Evolutionary conservation across 345 rosid species (phyloP).

Genomic region (Punica granatum): DNA sequence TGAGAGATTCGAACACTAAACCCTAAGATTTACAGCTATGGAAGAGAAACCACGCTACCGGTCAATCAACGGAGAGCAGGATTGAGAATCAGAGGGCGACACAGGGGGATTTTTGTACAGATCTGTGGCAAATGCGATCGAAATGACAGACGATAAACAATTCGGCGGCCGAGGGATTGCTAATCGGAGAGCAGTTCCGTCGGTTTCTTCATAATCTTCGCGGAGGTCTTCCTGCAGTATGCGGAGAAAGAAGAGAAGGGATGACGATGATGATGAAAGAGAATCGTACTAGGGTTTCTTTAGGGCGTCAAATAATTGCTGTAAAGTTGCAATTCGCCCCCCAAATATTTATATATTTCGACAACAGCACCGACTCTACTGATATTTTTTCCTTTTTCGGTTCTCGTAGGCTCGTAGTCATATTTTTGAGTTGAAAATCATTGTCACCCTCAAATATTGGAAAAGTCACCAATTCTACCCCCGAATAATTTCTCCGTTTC

Average conservation of each 20-base stretch:
- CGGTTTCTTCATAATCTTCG: neutral
- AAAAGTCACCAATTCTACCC: too few species aligned
- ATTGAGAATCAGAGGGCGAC: neutral
- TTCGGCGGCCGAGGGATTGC: neutral
- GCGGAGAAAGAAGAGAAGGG: neutral
- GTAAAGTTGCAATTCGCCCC: neutral
- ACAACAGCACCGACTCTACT: neutral
- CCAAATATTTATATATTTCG: neutral
- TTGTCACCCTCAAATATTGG: too few species aligned
- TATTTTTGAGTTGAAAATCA: too few species aligned
- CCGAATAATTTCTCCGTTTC: too few species aligned
- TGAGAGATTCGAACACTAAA: neutral
- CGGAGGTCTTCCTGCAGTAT: neutral
- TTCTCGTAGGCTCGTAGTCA: neutral
- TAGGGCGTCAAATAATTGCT: slow-evolving; percentile 4
- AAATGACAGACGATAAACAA: neutral
- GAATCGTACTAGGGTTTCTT: neutral
- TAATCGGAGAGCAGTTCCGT: slow-evolving; percentile 1
- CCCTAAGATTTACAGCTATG: slow-evolving; percentile 1
- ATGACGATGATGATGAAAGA: neutral
- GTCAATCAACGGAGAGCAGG: slow-evolving; percentile 3
- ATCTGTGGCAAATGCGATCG: slow-evolving; percentile 9
- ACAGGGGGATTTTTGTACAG: slow-evolving; percentile 1
- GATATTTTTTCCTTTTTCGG: neutral
- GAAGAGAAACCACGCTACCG: slow-evolving; percentile 1